These are phyloP conservation scores for Claviceps purpurea DNA, from an alignment of 2,329 filamentous ascomycete species.

Conservation along the genomic window DNA sequence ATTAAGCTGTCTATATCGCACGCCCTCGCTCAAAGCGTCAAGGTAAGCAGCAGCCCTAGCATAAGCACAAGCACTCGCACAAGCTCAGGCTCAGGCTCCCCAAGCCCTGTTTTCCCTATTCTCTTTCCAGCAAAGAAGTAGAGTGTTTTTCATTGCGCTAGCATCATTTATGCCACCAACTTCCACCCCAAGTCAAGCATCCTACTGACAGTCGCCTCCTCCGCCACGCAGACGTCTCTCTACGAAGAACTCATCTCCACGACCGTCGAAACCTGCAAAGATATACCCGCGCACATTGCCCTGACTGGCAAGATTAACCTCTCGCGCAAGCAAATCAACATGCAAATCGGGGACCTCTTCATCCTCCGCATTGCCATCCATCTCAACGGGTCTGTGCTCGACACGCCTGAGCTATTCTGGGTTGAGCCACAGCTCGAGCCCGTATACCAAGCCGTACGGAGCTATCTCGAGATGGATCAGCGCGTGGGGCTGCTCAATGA, in stretches of 20 bases:
- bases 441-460: constrained; percentile 87
- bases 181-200: not conserved
- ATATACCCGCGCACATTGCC: constrained; percentile 85
- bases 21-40: constrained; percentile 88
- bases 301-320: constrained; percentile 84
- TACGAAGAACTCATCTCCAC: constrained; percentile 93
- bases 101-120: too few relatives aligned
- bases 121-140: not conserved
- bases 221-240: constrained; percentile 57
- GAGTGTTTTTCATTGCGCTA: not conserved
- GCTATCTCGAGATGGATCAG: constrained; percentile 97
- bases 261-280: constrained; percentile 85
- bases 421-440: constrained; percentile 93
- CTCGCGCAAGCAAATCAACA: constrained; percentile 84
- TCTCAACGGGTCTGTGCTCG: constrained; percentile 88
- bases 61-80: too few relatives aligned
- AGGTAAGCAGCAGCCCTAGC: constrained; percentile 34
- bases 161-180: not conserved
- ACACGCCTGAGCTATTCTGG: constrained; percentile 97
- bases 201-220: constrained; percentile 8
- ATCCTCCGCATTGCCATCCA: constrained; percentile 97
- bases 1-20: constrained; percentile 94
- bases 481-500: constrained; percentile 81
- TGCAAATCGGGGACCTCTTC: constrained; percentile 98
- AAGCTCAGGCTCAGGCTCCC: too few relatives aligned